Evolutionary conservation across 345 rosid species (phyloP).

Genomic region (Mangifera indica): DNA sequence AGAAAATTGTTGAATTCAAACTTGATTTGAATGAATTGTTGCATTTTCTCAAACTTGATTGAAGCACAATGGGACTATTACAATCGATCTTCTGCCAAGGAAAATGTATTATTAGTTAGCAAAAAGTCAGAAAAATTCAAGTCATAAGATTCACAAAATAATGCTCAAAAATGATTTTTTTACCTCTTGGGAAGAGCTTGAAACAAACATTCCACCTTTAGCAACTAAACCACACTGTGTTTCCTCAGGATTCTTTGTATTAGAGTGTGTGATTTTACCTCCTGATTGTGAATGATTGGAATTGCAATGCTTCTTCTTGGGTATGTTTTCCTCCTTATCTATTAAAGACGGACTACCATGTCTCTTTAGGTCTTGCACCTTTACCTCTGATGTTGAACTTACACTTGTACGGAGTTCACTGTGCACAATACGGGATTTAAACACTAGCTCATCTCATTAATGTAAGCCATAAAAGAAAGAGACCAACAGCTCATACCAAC

Average conservation of each 20-base stretch:
- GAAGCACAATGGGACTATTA: constrained; percentile 33
- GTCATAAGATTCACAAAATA: constrained; percentile 12
- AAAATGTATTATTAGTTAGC: background rate
- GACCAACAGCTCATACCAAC: constrained; percentile 9
- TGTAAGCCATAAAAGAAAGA: constrained; percentile 5
- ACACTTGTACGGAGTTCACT: constrained; percentile 63
- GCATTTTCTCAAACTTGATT: constrained; percentile 64
- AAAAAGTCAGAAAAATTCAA: constrained; percentile 19
- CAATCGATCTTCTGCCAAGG: constrained; percentile 35
- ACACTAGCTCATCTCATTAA: background rate
- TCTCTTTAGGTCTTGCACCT: constrained; percentile 53
- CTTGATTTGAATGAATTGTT: constrained; percentile 38
- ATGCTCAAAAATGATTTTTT: constrained; percentile 13
- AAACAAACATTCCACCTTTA: constrained; percentile 32
- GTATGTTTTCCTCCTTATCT: constrained; percentile 35
- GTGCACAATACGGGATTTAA: constrained; percentile 27
- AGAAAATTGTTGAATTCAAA: constrained; percentile 38
- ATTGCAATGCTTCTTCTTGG: constrained; percentile 52
- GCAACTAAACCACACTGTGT: constrained; percentile 29
- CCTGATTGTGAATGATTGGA: constrained; percentile 28
- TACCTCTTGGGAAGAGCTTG: constrained; percentile 45
- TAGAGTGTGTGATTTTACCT: constrained; percentile 28
- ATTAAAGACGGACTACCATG: constrained; percentile 40
- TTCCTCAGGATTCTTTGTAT: constrained; percentile 42
- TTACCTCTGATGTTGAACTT: constrained; percentile 42